Conservation (phyloP, 805 yeast species). For the Saturnispora dispora region DNA sequence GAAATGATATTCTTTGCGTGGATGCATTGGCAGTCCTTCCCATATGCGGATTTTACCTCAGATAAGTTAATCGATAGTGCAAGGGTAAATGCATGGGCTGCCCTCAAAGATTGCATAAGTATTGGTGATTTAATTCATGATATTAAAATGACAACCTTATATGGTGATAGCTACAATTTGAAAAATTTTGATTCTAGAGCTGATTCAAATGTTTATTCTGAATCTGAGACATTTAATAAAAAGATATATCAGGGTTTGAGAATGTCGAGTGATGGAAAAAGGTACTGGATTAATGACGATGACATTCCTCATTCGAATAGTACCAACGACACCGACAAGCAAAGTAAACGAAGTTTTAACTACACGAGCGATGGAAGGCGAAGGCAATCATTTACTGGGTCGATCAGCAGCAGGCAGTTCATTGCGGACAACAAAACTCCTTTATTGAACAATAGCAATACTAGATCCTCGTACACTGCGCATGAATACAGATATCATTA, state of each 20-base stretch:
- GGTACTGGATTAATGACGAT: slow-evolving; percentile 60
- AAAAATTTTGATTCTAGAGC: slow-evolving; percentile 73
- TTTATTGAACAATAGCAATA: not conserved
- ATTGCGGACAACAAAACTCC: not conserved
- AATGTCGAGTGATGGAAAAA: slow-evolving; percentile 68
- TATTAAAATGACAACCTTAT: slow-evolving; percentile 54
- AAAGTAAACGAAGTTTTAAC: not conserved
- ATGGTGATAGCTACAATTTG: slow-evolving; percentile 71
- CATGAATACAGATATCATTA: slow-evolving; percentile 2
- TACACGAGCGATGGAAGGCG: not conserved
- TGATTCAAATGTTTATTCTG: slow-evolving; percentile 18
- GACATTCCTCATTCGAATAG: not conserved
- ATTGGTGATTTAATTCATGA: slow-evolving; percentile 72
- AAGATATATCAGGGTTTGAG: slow-evolving; percentile 78
- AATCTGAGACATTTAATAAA: slow-evolving; percentile 41
- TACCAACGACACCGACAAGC: not conserved
- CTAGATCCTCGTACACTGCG: not conserved
- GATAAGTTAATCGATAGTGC: slow-evolving; percentile 58
- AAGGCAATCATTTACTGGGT: slow-evolving; percentile 13
- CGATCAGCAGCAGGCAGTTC: slow-evolving; percentile 4
- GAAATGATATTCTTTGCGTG: slow-evolving; percentile 82
- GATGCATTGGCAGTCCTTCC: slow-evolving; percentile 83
- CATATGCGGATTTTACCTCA: slow-evolving; percentile 61
- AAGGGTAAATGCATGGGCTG: slow-evolving; percentile 49
- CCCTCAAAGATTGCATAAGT: slow-evolving; percentile 71